A percentile compares a stretch with the other conserved stretches of the same genome.
Evolutionary conservation across 2,329 filamentous ascomycete species (phyloP).

Genomic region (Fusarium humuli): DNA sequence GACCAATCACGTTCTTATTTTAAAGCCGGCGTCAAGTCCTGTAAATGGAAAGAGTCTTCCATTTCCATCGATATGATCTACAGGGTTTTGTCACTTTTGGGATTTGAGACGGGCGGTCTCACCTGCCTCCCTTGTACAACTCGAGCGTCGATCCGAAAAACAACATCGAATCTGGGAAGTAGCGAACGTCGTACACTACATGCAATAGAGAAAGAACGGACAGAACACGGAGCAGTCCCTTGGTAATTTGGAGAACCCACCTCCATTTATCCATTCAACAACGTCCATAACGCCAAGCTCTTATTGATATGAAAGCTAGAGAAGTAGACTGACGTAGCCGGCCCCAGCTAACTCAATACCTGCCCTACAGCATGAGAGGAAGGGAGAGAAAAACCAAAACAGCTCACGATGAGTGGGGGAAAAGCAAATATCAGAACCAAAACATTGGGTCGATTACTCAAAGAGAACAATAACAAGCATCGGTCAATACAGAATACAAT

Average conservation of each 20-base stretch:
- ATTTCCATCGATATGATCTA: constrained; percentile 34
- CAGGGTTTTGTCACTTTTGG: constrained; percentile 38
- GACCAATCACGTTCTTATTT: constrained; percentile 18
- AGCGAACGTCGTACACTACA: background rate
- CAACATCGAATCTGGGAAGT: constrained; percentile 3
- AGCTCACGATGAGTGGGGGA: background rate
- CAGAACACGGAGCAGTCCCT: background rate
- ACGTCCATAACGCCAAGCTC: constrained; percentile 5
- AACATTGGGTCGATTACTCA: background rate
- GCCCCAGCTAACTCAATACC: background rate
- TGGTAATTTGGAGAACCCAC: constrained; percentile 1
- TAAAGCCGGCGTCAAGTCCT: constrained; percentile 20
- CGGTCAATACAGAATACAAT: background rate
- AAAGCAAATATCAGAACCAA: constrained; percentile 1
- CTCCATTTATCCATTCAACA: background rate
- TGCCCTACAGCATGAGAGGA: background rate
- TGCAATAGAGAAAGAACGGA: background rate
- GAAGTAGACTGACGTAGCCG: constrained; percentile 18
- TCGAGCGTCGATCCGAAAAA: constrained; percentile 28
- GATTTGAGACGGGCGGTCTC: constrained; percentile 9
- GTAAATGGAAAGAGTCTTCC: constrained; percentile 37
- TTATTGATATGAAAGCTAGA: constrained; percentile 3
- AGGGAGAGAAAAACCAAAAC: constrained; percentile 1
- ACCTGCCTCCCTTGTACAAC: constrained; percentile 37
- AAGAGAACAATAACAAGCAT: background rate